A percentile compares a stretch with the other conserved stretches of the same genome.
These are phyloP conservation scores for Boletus fagicola DNA, from an alignment of 768 basidiomycete genomes.

Conservation along the genomic window DNA sequence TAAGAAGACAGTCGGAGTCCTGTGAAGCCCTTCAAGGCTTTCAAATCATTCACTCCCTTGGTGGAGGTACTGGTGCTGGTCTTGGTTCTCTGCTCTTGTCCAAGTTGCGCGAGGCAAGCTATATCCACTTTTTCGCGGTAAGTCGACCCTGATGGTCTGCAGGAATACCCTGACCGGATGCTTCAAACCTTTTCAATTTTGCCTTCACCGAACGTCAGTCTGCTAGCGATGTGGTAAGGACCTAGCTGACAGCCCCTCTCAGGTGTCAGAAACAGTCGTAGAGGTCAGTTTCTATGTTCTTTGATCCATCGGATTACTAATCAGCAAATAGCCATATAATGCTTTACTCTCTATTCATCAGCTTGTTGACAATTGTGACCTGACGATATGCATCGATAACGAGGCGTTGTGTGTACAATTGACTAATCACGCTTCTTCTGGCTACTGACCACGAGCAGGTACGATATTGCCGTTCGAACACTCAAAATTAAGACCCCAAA, in stretches of 20 bases:
- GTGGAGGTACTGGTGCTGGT: conserved; percentile 89
- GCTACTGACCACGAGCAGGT: conserved; percentile 41
- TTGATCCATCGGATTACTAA: conserved; percentile 7
- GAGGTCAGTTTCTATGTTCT: conserved; percentile 38
- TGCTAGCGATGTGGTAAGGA: neutral
- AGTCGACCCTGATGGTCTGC: conserved; percentile 20
- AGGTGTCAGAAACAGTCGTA: conserved; percentile 51
- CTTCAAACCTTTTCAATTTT: conserved; percentile 53
- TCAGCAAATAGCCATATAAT: conserved; percentile 66
- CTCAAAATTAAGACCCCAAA: conserved; percentile 62
- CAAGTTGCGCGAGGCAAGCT: conserved; percentile 73
- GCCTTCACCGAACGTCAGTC: conserved; percentile 54
- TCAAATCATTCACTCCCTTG: conserved; percentile 85
- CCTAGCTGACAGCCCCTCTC: conserved; percentile 11
- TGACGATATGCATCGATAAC: conserved; percentile 84
- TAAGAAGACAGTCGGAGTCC: conserved; percentile 75
- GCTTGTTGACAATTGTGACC: conserved; percentile 83
- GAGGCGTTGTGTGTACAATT: conserved; percentile 64
- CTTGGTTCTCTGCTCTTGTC: conserved; percentile 77
- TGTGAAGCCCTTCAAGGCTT: conserved; percentile 91
- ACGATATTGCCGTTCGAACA: conserved; percentile 65
- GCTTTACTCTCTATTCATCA: conserved; percentile 82
- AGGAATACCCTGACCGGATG: conserved; percentile 57
- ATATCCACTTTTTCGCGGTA: neutral
- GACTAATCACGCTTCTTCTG: neutral